Conservation (phyloP, 73 alveolate genomes). For the Paramecium caudatum region DNA sequence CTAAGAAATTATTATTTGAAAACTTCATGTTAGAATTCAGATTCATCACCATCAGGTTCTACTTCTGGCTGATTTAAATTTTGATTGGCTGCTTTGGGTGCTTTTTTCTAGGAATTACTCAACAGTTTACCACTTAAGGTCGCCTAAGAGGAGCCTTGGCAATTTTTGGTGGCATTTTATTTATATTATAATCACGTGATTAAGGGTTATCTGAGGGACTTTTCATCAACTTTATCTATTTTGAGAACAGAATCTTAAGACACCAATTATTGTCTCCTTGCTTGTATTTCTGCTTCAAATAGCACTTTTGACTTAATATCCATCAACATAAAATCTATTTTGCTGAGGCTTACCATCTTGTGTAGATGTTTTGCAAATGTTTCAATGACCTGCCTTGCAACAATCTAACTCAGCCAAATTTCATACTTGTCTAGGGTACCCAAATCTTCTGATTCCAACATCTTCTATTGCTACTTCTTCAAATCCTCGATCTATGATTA, state of each 20-base stretch:
- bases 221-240: neutral
- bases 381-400: neutral
- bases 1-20: neutral
- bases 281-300: slow-evolving; percentile 16
- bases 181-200: neutral
- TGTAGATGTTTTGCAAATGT: neutral
- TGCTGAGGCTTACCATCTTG: neutral
- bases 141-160: neutral
- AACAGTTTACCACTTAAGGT: neutral
- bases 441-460: slow-evolving; percentile 28
- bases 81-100: neutral
- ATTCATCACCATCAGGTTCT: slow-evolving; percentile 38
- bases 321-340: neutral
- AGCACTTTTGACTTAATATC: neutral
- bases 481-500: neutral
- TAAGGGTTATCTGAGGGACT: neutral
- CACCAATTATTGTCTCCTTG: neutral
- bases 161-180: slow-evolving; percentile 40
- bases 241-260: neutral
- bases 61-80: slow-evolving; percentile 20
- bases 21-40: slow-evolving; percentile 45
- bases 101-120: slow-evolving; percentile 6
- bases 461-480: neutral
- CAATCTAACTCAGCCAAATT: neutral
- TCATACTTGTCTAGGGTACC: slow-evolving; percentile 48